A percentile compares a stretch with the other conserved stretches of the same genome.
These are phyloP conservation scores for Monilinia fructigena DNA, from an alignment of 2,329 filamentous ascomycete genomes.

Conservation along the genomic window DNA sequence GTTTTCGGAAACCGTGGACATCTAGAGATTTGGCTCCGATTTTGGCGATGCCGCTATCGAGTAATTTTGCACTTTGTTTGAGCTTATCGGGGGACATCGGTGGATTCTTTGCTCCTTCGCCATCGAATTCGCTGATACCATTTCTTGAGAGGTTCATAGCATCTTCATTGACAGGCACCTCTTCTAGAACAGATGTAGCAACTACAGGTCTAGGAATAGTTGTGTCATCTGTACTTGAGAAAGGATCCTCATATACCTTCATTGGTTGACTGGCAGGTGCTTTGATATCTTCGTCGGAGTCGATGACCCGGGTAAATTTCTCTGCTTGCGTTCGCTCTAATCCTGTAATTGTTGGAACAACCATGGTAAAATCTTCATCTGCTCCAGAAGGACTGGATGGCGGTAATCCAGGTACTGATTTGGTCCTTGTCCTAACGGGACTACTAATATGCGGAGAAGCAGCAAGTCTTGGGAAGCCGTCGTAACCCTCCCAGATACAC, in stretches of 20 bases:
- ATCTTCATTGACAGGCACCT: conserved; percentile 59
- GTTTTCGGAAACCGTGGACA: conserved; percentile 75
- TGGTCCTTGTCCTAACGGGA: conserved; percentile 30
- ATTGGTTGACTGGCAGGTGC: conserved; percentile 36
- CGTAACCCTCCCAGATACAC: conserved; percentile 31
- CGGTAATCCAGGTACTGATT: conserved; percentile 26
- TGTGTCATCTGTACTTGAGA: conserved; percentile 48
- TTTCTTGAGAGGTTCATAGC: conserved; percentile 32
- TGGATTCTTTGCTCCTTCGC: conserved; percentile 28
- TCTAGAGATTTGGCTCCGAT: conserved; percentile 72
- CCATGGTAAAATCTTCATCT: conserved; percentile 55
- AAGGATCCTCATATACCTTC: conserved; percentile 63
- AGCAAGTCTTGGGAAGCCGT: conserved; percentile 24
- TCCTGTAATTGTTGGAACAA: conserved; percentile 49
- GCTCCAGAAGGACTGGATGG: conserved; percentile 46
- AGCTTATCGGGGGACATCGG: conserved; percentile 51
- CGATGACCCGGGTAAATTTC: conserved; percentile 42
- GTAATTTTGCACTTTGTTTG: conserved; percentile 59
- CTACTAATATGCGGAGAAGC: conserved; percentile 30
- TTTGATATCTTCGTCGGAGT: conserved; percentile 42
- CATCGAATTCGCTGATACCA: conserved; percentile 25
- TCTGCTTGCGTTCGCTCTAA: conserved; percentile 38
- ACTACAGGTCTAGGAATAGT: conserved; percentile 48
- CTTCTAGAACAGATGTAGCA: conserved; percentile 54
- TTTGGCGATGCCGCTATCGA: conserved; percentile 72